These are phyloP conservation scores for Clitocybe nebularis DNA, from an alignment of 1,284 basidiomycete genomes.

Conservation along the genomic window DNA sequence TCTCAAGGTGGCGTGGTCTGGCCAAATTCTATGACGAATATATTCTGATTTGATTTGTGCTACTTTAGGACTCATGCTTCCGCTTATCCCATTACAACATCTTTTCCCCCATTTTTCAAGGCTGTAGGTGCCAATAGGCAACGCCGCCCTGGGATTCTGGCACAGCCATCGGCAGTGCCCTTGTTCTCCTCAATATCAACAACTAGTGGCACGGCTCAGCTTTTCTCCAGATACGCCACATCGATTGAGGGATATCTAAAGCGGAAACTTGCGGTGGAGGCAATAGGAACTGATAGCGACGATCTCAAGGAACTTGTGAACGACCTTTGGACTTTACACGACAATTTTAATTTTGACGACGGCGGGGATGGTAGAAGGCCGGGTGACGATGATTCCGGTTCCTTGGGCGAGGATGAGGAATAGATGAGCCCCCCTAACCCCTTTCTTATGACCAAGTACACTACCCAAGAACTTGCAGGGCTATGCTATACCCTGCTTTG, in stretches of 20 bases:
- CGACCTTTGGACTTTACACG: constrained; percentile 48
- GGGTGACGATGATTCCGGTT: background rate
- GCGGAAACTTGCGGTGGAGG: constrained; percentile 23
- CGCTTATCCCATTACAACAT: constrained; percentile 47
- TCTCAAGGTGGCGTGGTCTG: constrained; percentile 29
- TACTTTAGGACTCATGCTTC: constrained; percentile 36
- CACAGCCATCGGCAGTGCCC: constrained; percentile 15
- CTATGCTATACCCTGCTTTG: background rate
- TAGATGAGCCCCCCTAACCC: background rate
- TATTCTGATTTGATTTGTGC: background rate
- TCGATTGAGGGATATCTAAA: constrained; percentile 35
- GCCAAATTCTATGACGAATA: background rate
- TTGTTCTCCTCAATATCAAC: constrained; percentile 33
- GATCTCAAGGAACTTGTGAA: constrained; percentile 48
- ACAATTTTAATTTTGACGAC: constrained; percentile 35
- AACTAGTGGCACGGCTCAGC: constrained; percentile 25
- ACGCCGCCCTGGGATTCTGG: constrained; percentile 6
- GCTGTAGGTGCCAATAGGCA: constrained; percentile 10
- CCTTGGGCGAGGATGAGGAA: constrained; percentile 17
- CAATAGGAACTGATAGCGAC: constrained; percentile 39
- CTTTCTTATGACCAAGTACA: background rate
- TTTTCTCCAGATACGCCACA: constrained; percentile 41
- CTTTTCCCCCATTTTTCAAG: constrained; percentile 42
- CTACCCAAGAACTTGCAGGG: background rate
- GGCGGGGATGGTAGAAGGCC: constrained; percentile 26